Evolutionary conservation across 352 stramenopile genomes (phyloP).

Genomic region (Pythium monospermum): DNA sequence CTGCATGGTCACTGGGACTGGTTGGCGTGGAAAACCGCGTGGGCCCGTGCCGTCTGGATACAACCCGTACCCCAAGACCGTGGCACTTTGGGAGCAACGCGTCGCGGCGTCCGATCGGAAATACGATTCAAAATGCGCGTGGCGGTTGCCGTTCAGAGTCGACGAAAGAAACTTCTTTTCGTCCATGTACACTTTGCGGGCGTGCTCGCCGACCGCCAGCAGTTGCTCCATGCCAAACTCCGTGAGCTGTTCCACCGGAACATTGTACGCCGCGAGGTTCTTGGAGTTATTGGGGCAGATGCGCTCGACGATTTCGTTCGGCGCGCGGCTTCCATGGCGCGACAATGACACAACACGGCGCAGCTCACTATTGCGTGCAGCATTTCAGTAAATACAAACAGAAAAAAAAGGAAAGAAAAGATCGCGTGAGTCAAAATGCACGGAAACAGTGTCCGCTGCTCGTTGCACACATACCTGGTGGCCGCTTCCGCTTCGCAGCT

Average conservation of each 20-base stretch:
- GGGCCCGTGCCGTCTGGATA: slow-evolving; percentile 80
- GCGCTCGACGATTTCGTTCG: slow-evolving; percentile 51
- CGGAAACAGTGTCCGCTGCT: too few relatives aligned
- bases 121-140: slow-evolving; percentile 82
- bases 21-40: slow-evolving; percentile 54
- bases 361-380: slow-evolving; percentile 41
- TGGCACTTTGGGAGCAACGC: slow-evolving; percentile 75
- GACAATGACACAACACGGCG: slow-evolving; percentile 73
- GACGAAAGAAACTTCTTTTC: slow-evolving; percentile 61
- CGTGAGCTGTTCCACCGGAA: slow-evolving; percentile 77
- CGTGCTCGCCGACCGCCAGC: slow-evolving; percentile 56
- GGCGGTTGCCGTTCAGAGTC: slow-evolving; percentile 62
- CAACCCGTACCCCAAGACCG: slow-evolving; percentile 65
- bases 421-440: too few relatives aligned
- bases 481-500: not conserved
- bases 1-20: slow-evolving; percentile 83
- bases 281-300: slow-evolving; percentile 61
- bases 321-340: slow-evolving; percentile 72
- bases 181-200: slow-evolving; percentile 65
- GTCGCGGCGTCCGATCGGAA: slow-evolving; percentile 78
- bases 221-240: slow-evolving; percentile 80
- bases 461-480: slow-evolving; percentile 3
- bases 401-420: too few relatives aligned
- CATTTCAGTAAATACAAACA: not conserved
- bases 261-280: slow-evolving; percentile 73